Evolutionary conservation across 768 basidiomycete genomes (phyloP).

Genomic region (Suillus plorans): DNA sequence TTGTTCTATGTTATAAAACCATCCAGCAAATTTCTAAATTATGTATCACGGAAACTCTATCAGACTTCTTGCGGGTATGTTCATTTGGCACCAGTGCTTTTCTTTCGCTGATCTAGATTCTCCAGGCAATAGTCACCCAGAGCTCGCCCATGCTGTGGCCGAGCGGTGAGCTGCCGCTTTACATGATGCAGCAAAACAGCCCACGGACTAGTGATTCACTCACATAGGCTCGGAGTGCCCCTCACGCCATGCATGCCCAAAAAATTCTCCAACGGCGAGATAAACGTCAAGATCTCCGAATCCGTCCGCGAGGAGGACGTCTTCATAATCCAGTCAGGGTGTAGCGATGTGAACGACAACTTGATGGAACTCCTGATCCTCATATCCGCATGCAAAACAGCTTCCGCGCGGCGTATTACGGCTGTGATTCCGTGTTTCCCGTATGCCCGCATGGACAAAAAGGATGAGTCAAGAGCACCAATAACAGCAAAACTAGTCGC

Average conservation of each 20-base stretch:
- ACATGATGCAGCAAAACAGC: slow-evolving; percentile 31
- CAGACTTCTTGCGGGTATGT: slow-evolving; percentile 69
- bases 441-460: slow-evolving; percentile 96
- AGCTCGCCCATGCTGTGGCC: slow-evolving; percentile 93
- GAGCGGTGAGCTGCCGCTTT: slow-evolving; percentile 86
- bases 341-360: slow-evolving; percentile 90
- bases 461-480: slow-evolving; percentile 93
- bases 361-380: slow-evolving; percentile 99
- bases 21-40: slow-evolving; percentile 32
- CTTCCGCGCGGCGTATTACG: slow-evolving; percentile 92
- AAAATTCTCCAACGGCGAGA: slow-evolving; percentile 94
- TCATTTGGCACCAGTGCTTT: not conserved
- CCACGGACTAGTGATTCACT: slow-evolving; percentile 52
- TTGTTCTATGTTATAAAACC: slow-evolving; percentile 11
- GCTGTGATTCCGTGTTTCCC: slow-evolving; percentile 98
- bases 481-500: slow-evolving; percentile 98
- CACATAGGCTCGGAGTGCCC: slow-evolving; percentile 80
- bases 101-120: slow-evolving; percentile 13
- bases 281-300: slow-evolving; percentile 92
- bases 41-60: slow-evolving; percentile 86
- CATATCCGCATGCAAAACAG: slow-evolving; percentile 96
- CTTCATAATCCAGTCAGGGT: slow-evolving; percentile 95
- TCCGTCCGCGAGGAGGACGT: slow-evolving; percentile 98
- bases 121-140: slow-evolving; percentile 94
- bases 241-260: slow-evolving; percentile 83